Evolutionary conservation across 1,284 basidiomycete genomes (phyloP).

Genomic region (Agroathelia rolfsii): DNA sequence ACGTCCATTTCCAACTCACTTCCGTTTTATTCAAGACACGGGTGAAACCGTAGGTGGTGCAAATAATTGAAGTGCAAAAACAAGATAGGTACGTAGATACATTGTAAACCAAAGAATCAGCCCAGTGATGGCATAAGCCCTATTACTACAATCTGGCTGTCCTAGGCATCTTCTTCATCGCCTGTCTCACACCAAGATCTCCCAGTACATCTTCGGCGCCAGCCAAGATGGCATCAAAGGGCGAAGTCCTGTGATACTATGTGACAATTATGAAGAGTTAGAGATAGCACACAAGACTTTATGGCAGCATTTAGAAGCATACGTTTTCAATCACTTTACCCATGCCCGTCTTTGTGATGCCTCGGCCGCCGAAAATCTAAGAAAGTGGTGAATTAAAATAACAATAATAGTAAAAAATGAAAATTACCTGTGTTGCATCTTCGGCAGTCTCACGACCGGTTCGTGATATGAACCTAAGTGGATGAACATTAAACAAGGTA

Average conservation of each 20-base stretch:
- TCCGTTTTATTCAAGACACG: too few relatives aligned
- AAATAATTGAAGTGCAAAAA: too few relatives aligned
- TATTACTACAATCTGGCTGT: slow-evolving; percentile 39
- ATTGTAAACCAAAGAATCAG: neutral
- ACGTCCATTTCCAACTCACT: too few relatives aligned
- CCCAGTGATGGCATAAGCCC: neutral
- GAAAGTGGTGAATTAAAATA: slow-evolving; percentile 39
- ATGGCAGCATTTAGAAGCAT: slow-evolving; percentile 14
- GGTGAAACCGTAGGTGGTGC: too few relatives aligned
- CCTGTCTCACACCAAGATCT: slow-evolving; percentile 59
- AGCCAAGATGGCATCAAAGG: slow-evolving; percentile 39
- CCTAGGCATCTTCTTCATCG: slow-evolving; percentile 55
- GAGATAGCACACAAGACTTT: slow-evolving; percentile 3
- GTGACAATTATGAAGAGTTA: slow-evolving; percentile 14
- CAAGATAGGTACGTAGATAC: too few relatives aligned
- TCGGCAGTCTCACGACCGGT: slow-evolving; percentile 66
- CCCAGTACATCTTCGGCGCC: slow-evolving; percentile 59
- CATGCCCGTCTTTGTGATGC: slow-evolving; percentile 55
- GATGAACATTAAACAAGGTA: slow-evolving; percentile 5
- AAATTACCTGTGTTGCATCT: slow-evolving; percentile 11
- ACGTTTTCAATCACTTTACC: slow-evolving; percentile 56
- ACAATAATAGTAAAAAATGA: slow-evolving; percentile 1
- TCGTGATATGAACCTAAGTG: slow-evolving; percentile 49
- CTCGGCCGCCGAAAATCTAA: slow-evolving; percentile 56
- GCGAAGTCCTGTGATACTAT: slow-evolving; percentile 29